A percentile compares a stretch with the other conserved stretches of the same genome.
Conservation (phyloP, 2,329 filamentous ascomycete genomes). For the Bipolaris bicolor region DNA sequence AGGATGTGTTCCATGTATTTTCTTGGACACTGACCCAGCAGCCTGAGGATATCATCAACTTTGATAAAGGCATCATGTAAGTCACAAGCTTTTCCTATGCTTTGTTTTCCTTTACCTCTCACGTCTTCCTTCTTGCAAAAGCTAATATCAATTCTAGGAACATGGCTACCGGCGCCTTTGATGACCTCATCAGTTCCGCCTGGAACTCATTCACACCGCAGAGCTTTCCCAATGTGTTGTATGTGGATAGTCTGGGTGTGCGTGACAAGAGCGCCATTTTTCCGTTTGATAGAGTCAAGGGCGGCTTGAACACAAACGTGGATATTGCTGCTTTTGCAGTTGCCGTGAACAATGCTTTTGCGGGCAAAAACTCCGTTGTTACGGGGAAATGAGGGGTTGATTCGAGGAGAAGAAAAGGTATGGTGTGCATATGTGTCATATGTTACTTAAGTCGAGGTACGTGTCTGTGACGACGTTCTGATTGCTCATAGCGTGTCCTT, state of each 20-base stretch:
- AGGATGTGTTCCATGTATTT: slow-evolving; percentile 45
- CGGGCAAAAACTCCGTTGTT: slow-evolving; percentile 37
- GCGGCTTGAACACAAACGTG: slow-evolving; percentile 25
- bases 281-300: slow-evolving; percentile 36
- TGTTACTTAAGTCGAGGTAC: too few species aligned
- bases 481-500: background rate
- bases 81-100: background rate
- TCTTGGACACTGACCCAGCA: slow-evolving; percentile 48
- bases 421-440: too few species aligned
- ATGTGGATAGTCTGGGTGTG: slow-evolving; percentile 43
- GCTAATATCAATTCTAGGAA: slow-evolving; percentile 18
- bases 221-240: slow-evolving; percentile 46
- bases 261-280: slow-evolving; percentile 41
- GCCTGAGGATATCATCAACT: slow-evolving; percentile 41
- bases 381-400: slow-evolving; percentile 19
- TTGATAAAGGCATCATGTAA: slow-evolving; percentile 41
- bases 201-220: slow-evolving; percentile 45
- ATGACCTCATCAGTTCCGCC: slow-evolving; percentile 40
- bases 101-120: background rate
- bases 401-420: background rate
- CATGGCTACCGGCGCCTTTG: slow-evolving; percentile 37
- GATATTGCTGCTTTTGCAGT: slow-evolving; percentile 45
- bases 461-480: background rate
- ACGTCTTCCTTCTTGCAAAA: background rate
- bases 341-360: slow-evolving; percentile 46